A percentile compares a stretch with the other conserved stretches of the same genome.
These are phyloP conservation scores for Penicillium antarcticum DNA, from an alignment of 495 filamentous ascomycete species.

Conservation along the genomic window DNA sequence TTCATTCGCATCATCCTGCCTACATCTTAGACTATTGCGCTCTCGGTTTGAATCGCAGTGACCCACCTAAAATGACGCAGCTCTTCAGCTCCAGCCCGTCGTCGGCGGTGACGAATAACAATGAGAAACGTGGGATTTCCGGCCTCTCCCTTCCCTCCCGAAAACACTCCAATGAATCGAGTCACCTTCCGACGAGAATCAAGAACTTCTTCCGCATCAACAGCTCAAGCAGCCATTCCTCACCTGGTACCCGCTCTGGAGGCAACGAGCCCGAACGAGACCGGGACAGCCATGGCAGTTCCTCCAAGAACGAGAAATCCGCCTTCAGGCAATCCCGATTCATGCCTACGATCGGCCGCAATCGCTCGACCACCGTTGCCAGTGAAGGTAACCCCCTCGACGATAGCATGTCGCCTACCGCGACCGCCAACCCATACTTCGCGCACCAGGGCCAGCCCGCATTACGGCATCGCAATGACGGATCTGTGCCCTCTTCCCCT, in stretches of 20 bases:
- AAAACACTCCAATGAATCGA: constrained; percentile 48
- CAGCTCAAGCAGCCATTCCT: constrained; percentile 55
- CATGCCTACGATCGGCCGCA: constrained; percentile 73
- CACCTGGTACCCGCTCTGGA: constrained; percentile 36
- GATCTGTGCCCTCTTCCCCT: constrained; percentile 93
- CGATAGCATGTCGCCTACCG: constrained; percentile 85
- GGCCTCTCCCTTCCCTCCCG: constrained; percentile 44
- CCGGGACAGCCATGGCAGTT: constrained; percentile 26
- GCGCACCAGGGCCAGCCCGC: constrained; percentile 92
- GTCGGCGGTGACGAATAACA: constrained; percentile 37
- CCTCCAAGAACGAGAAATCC: constrained; percentile 57
- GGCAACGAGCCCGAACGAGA: constrained; percentile 40
- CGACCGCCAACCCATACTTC: constrained; percentile 96
- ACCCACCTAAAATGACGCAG: constrained; percentile 38
- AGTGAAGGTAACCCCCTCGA: constrained; percentile 91
- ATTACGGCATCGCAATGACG: constrained; percentile 90
- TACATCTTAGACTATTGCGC: background rate
- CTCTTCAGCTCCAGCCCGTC: constrained; percentile 44
- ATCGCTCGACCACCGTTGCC: constrained; percentile 81
- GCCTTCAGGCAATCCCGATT: constrained; percentile 80
- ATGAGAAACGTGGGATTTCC: constrained; percentile 47
- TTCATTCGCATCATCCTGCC: background rate
- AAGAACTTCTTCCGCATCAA: constrained; percentile 99
- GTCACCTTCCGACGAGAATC: constrained; percentile 81
- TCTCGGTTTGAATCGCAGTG: background rate